A percentile compares a stretch with the other conserved stretches of the same genome.
These are phyloP conservation scores for Comarum palustre DNA, from an alignment of 306 rosid genomes.

Conservation along the genomic window DNA sequence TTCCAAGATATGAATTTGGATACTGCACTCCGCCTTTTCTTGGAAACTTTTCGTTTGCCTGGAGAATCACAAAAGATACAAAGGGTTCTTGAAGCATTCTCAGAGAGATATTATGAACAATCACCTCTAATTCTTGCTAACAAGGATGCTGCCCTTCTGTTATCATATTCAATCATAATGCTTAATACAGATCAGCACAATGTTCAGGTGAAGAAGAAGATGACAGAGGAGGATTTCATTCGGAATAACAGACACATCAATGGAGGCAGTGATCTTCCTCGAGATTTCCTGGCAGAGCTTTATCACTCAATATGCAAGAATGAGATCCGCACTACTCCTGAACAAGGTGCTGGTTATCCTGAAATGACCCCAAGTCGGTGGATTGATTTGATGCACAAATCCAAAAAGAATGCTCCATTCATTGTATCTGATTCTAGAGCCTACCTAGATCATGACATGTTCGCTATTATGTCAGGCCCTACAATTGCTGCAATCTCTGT, in stretches of 20 bases:
- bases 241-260: constrained; percentile 86
- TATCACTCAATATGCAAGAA: constrained; percentile 91
- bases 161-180: constrained; percentile 86
- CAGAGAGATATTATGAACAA: constrained; percentile 96
- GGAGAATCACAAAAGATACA: constrained; percentile 99
- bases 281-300: constrained; percentile 77
- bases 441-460: constrained; percentile 92
- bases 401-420: constrained; percentile 81
- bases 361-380: constrained; percentile 96
- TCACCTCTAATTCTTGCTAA: constrained; percentile 83
- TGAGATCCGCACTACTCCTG: constrained; percentile 93
- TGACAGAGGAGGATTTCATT: constrained; percentile 96
- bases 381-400: constrained; percentile 91
- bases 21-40: constrained; percentile 85
- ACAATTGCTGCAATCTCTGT: constrained; percentile 98
- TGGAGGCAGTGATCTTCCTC: constrained; percentile 90
- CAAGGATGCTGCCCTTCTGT: constrained; percentile 93
- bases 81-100: constrained; percentile 97
- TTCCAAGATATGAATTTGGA: constrained; percentile 97
- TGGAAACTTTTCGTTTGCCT: constrained; percentile 92
- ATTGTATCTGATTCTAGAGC: constrained; percentile 84
- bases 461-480: constrained; percentile 96
- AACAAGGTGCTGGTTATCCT: constrained; percentile 89
- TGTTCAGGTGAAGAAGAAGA: constrained; percentile 93
- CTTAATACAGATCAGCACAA: constrained; percentile 98